Conservation (phyloP, 2,329 filamentous ascomycete species). For the Aspergillus fischeri region DNA sequence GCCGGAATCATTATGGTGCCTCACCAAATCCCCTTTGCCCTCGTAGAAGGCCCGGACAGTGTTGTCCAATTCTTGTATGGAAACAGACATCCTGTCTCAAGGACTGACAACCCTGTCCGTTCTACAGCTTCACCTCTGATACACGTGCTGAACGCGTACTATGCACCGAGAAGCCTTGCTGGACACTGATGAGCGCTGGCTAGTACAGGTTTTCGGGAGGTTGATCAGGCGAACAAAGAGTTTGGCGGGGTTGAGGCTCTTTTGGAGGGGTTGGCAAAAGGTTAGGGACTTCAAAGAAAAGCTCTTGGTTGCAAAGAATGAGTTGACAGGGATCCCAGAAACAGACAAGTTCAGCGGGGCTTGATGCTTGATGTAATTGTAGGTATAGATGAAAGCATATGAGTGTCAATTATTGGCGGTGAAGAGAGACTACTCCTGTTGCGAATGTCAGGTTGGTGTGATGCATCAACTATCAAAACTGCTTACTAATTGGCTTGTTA, state of each 20-base stretch:
- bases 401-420: conserved; percentile 15
- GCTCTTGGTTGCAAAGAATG: conserved; percentile 10
- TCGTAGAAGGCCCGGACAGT: conserved; percentile 97
- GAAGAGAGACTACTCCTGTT: conserved; percentile 6
- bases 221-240: conserved; percentile 10
- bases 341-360: conserved; percentile 8
- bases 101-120: conserved; percentile 28
- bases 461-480: conserved; percentile 6
- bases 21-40: conserved; percentile 86
- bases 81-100: conserved; percentile 54
- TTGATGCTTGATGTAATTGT: neutral
- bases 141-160: neutral
- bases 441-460: neutral
- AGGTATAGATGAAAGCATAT: conserved; percentile 2
- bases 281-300: conserved; percentile 5
- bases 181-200: neutral
- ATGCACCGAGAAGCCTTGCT: neutral
- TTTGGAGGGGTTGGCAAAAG: conserved; percentile 22
- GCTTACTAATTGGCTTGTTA: neutral
- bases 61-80: conserved; percentile 92
- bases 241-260: conserved; percentile 26
- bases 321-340: conserved; percentile 7
- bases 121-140: conserved; percentile 13
- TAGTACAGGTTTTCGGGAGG: conserved; percentile 6
- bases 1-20: conserved; percentile 28